Base-by-base conservation (phyloP, 768 basidiomycete species). In the Hortiboletus campestris region DNA sequence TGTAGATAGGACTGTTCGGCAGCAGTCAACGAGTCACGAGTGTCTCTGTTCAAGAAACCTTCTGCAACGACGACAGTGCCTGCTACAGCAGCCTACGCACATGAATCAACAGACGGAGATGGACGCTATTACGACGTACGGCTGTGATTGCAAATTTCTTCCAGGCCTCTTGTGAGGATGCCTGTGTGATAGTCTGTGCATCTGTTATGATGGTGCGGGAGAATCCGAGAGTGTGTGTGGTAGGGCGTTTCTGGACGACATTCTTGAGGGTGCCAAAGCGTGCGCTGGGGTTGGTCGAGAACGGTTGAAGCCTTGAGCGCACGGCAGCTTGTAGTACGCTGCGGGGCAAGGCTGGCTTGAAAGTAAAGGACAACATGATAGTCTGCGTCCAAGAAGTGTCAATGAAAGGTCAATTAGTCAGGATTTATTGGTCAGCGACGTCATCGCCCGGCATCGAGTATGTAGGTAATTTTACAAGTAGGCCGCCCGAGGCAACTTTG, bases 31-130 rank as follows among this genome's bases (percentile, higher is more conserved):
- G 81, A 73, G 42, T 88, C 89, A 39, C 89, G 78, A 0, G 89
- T 92, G 59, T 92, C 89, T 56, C 90, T 80, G 65, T 94, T 94
- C 63, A 94, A 74, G 36, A 88, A 75, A 2, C 74, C 78, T 60
- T 91, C 80, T 25, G 84, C 75, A 4, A 82, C 75, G 36, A 92
- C 72, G 25, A 88, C 78, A 10, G 84, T 81, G 10, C 86, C 88
- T 36, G 84, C 89, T 38, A 92, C 86, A 32, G 86, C 83, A 22
- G 79, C 85, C 88, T 90, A 61, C 16, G 46, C 13, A 49, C 36
- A 49, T 48, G 49, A 57, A 38, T 47, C 20, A 53, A 49, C 16
- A 41, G 42, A 28, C 28, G 12, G 14, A 34, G 20, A 14, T 19
- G 38, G 9, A 20, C 12, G n/a, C 35, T 22, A 25, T 28, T 49